These are phyloP conservation scores for Platismatia glauca DNA, from an alignment of 495 filamentous ascomycete species.

Conservation along the genomic window DNA sequence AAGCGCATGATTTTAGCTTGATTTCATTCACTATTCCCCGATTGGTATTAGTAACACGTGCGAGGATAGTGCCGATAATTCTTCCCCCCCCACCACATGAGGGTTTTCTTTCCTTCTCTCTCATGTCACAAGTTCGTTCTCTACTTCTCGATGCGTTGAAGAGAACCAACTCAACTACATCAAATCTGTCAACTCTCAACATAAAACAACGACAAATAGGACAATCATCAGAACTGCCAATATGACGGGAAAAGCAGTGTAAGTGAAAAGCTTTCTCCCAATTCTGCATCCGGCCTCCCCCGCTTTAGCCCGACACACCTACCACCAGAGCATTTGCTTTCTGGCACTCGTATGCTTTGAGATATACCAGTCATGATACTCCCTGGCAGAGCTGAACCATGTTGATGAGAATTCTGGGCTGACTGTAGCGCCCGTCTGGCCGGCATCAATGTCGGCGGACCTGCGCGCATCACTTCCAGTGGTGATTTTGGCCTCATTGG, in stretches of 20 bases:
- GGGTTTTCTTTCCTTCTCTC: slow-evolving; percentile 21
- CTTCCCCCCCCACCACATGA: neutral
- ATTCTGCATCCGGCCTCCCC: slow-evolving; percentile 15
- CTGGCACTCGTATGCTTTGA: neutral
- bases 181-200: slow-evolving; percentile 6
- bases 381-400: neutral
- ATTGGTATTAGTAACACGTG: neutral
- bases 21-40: neutral
- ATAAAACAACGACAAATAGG: slow-evolving; percentile 3
- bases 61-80: neutral
- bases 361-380: neutral
- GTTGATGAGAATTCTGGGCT: slow-evolving; percentile 46
- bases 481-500: slow-evolving; percentile 97
- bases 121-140: slow-evolving; percentile 28
- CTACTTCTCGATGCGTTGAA: slow-evolving; percentile 27
- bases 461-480: slow-evolving; percentile 48
- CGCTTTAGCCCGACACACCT: slow-evolving; percentile 1
- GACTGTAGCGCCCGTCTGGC: slow-evolving; percentile 76
- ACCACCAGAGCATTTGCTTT: neutral
- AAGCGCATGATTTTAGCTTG: too few relatives aligned
- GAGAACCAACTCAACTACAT: slow-evolving; percentile 12
- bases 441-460: slow-evolving; percentile 68
- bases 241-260: slow-evolving; percentile 50
- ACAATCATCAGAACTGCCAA: slow-evolving; percentile 15
- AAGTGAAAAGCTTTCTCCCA: slow-evolving; percentile 32